Evolutionary conservation across 257 asterid genomes (phyloP).

Genomic region (Solanum gracilifrons): DNA sequence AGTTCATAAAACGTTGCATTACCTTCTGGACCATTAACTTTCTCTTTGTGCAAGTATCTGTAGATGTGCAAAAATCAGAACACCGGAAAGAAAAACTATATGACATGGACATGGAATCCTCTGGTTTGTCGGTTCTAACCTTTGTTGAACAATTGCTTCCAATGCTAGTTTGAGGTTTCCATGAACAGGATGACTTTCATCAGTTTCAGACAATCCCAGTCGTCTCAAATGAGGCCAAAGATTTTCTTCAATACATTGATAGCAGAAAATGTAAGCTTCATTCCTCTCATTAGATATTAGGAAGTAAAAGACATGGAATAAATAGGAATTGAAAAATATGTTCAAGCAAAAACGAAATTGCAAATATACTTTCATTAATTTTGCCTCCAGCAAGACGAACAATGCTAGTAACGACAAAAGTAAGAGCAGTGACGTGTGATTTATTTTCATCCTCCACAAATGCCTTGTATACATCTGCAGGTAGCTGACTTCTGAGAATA

Average conservation of each 20-base stretch:
- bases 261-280: neutral
- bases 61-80: neutral
- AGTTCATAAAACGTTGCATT: constrained; percentile 54
- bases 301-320: neutral
- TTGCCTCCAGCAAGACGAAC: constrained; percentile 72
- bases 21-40: constrained; percentile 84
- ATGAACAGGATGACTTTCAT: constrained; percentile 56
- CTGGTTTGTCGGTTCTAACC: constrained; percentile 22
- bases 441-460: constrained; percentile 54
- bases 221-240: constrained; percentile 88
- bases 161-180: constrained; percentile 46
- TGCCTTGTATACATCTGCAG: constrained; percentile 44
- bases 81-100: neutral
- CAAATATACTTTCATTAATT: constrained; percentile 56
- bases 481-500: constrained; percentile 54
- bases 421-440: constrained; percentile 50
- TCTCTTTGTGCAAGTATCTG: constrained; percentile 85
- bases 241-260: constrained; percentile 35
- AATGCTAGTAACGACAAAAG: constrained; percentile 58
- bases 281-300: neutral
- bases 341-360: neutral
- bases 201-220: constrained; percentile 64
- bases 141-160: constrained; percentile 83
- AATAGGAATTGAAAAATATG: neutral
- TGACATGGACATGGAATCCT: no score